These are phyloP conservation scores for Rhizopogon vulgaris DNA, from an alignment of 768 basidiomycete species.

Conservation along the genomic window DNA sequence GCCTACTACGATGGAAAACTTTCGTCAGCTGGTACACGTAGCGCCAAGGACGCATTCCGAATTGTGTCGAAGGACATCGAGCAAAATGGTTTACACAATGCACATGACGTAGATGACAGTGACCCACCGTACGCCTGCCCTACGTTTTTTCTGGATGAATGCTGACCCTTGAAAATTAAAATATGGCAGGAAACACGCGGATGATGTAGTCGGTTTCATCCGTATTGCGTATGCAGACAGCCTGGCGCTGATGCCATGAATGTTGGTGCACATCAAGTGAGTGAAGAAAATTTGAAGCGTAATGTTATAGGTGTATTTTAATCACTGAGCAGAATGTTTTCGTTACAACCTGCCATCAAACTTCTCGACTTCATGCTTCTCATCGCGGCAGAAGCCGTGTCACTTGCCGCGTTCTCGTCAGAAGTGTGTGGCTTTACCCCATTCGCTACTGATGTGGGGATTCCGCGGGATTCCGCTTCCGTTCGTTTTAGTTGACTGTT, in stretches of 20 bases:
- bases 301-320: no score
- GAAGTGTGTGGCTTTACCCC: no score
- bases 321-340: background rate
- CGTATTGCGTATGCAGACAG: constrained; percentile 51
- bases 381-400: no score
- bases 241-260: constrained; percentile 46
- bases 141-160: constrained; percentile 3
- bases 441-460: no score
- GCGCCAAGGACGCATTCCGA: constrained; percentile 52
- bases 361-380: no score
- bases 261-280: background rate
- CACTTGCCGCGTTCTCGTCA: no score
- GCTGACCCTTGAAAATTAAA: constrained; percentile 11
- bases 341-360: background rate
- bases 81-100: constrained; percentile 47
- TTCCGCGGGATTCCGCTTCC: constrained; percentile 20
- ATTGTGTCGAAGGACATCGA: constrained; percentile 57
- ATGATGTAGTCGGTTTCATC: constrained; percentile 48
- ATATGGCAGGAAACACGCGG: constrained; percentile 33
- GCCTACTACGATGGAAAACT: constrained; percentile 56
- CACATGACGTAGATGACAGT: constrained; percentile 21
- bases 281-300: no score
- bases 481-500: constrained; percentile 7
- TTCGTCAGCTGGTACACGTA: constrained; percentile 32
- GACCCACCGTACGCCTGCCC: constrained; percentile 41